Base-by-base conservation (phyloP, 2,329 filamentous ascomycete genomes). In the Fusarium brevicatenulatum region DNA sequence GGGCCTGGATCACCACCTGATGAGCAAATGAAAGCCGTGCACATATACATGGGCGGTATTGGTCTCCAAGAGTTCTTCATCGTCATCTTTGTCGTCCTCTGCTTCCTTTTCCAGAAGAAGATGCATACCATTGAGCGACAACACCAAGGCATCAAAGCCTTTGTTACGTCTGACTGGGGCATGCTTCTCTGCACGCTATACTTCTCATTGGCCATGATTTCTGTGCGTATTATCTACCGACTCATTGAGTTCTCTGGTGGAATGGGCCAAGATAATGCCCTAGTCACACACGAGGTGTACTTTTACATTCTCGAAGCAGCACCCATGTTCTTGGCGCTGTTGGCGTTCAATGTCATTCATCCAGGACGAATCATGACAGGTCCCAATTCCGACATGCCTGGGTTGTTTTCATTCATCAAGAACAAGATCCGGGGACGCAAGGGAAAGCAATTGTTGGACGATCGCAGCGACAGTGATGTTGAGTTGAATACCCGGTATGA, bases 31-130 rank as follows among this genome's bases (percentile, higher is more conserved):
- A 70, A 62, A 25, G 83, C 79, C 3, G 81, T 85, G 1, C 79
- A 84, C 55, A 79, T 86, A 65, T 89, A 88, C 77, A 89, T 87
- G 85, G 86, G 83, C 16, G 87, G 87, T 1, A 85, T 89, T 21
- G 86, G 83, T 0, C 76, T 88, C 1, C 87, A 89, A 68, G 80
- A 88, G 69, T 74, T 84, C 36, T 87, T 87, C 64, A 86, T 88
- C 60, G 65, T 88, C 6, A 56, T 84, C n/a, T 87, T 89, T 67
- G 73, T 83, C 4, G 75, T 69, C 0, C 78, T 88, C 4, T 75
- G 69, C n/a, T 49, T 78, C 12, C 36, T 28, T 2, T 78, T 78
- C 8, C 76, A 78, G 18, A 46, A 52, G 3, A 49, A 66, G 9
- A 64, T 73, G 61, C 40, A 59, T 6, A 56, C 42, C 2, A 40